A percentile compares a stretch with the other conserved stretches of the same genome.
These are phyloP conservation scores for Quillaja saponaria DNA, from an alignment of 306 rosid genomes.

Conservation along the genomic window DNA sequence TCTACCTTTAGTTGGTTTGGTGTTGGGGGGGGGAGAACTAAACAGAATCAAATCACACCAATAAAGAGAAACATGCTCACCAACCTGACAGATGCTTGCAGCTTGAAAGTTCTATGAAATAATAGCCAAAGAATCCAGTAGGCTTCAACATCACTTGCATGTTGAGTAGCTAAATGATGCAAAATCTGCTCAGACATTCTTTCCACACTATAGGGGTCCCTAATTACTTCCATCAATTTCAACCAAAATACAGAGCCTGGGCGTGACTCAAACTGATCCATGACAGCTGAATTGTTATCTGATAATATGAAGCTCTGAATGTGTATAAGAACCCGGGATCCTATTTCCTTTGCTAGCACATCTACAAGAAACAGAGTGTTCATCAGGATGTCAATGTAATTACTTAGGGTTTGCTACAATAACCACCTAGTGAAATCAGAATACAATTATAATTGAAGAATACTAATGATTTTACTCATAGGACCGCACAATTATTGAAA, in stretches of 20 bases:
- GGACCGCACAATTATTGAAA: no score
- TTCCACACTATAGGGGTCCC: constrained; percentile 71
- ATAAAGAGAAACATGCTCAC: constrained; percentile 35
- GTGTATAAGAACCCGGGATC: constrained; percentile 52
- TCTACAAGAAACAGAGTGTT: constrained; percentile 52
- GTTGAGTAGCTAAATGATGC: constrained; percentile 58
- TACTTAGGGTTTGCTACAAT: no score
- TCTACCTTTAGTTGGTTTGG: no score
- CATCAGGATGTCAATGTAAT: constrained; percentile 32
- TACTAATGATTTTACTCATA: no score
- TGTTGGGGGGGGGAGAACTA: no score
- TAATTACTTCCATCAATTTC: constrained; percentile 66
- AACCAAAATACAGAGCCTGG: constrained; percentile 68
- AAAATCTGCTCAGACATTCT: constrained; percentile 84
- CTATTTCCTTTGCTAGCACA: constrained; percentile 61
- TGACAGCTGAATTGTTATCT: constrained; percentile 36
- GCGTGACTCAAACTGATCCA: constrained; percentile 48
- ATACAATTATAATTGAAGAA: constrained; percentile 16
- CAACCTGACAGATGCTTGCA: constrained; percentile 69
- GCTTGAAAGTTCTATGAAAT: constrained; percentile 50
- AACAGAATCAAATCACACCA: neutral
- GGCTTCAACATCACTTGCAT: constrained; percentile 70
- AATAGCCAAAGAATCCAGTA: constrained; percentile 89
- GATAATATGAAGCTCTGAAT: constrained; percentile 50
- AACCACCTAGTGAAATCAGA: constrained; percentile 18